Evolutionary conservation across 31 red algal species (phyloP).

Genomic region (Odonthalia washingtoniensis): DNA sequence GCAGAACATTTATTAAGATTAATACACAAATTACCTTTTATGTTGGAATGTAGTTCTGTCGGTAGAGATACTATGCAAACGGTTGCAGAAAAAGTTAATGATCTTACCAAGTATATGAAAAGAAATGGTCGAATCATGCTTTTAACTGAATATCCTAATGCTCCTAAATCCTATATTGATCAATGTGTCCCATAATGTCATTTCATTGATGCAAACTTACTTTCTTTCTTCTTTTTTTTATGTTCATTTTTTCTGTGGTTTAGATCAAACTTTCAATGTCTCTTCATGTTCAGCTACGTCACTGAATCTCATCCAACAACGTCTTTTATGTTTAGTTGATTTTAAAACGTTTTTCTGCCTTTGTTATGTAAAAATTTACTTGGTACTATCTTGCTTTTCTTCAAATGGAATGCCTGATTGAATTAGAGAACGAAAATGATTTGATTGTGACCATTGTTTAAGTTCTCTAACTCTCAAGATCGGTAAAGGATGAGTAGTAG

Average conservation of each 20-base stretch:
- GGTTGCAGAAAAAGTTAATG: constrained; percentile 81
- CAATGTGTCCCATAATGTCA: background rate
- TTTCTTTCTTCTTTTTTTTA: no score
- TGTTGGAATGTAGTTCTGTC: constrained; percentile 60
- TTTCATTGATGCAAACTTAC: no score
- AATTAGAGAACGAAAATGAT: constrained; percentile 62
- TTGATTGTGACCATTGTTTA: constrained; percentile 67
- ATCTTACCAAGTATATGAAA: constrained; percentile 70
- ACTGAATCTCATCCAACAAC: no score
- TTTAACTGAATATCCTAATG: constrained; percentile 59
- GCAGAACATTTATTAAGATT: constrained; percentile 91
- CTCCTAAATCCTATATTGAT: constrained; percentile 50
- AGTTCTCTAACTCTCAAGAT: constrained; percentile 68
- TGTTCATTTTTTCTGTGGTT: no score
- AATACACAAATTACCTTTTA: constrained; percentile 84
- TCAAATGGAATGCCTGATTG: constrained; percentile 57
- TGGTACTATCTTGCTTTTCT: no score
- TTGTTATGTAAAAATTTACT: no score
- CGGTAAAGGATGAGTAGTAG: constrained; percentile 64
- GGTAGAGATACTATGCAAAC: constrained; percentile 48
- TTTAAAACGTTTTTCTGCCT: no score
- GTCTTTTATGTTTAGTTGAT: no score
- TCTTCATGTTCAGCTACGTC: no score
- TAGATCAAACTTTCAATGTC: no score
- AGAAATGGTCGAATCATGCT: constrained; percentile 64